Evolutionary conservation across 2,329 filamentous ascomycete species (phyloP).

Genomic region (Arthrobotrys conoides): DNA sequence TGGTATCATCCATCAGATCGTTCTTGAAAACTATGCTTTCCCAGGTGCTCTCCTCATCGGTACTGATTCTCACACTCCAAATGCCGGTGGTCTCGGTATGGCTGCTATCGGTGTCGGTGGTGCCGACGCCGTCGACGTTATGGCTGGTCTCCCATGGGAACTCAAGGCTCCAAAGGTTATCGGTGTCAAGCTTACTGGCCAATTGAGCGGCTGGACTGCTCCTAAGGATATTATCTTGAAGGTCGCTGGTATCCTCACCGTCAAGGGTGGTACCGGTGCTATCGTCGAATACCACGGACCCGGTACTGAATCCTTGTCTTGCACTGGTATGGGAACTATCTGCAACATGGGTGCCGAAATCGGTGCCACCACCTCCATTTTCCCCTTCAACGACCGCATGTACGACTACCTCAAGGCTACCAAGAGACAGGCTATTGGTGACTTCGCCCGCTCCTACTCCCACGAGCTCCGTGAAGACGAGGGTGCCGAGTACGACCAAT

Average conservation of each 20-base stretch:
- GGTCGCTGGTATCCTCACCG: constrained; percentile 95
- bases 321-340: constrained; percentile 90
- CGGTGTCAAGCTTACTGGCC: constrained; percentile 92
- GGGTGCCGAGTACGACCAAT: constrained; percentile 93
- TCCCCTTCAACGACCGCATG: constrained; percentile 99
- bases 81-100: constrained; percentile 96
- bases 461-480: constrained; percentile 88
- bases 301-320: constrained; percentile 80
- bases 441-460: constrained; percentile 87
- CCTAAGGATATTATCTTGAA: constrained; percentile 98
- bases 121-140: constrained; percentile 98
- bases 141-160: constrained; percentile 97
- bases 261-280: constrained; percentile 96
- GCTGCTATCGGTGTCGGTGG: constrained; percentile 95
- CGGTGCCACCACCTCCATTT: constrained; percentile 70
- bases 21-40: constrained; percentile 99
- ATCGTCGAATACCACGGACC: constrained; percentile 85
- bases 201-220: constrained; percentile 89
- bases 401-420: constrained; percentile 94
- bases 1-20: constrained; percentile 99
- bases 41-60: constrained; percentile 97
- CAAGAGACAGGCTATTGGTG: constrained; percentile 89
- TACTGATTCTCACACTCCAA: constrained; percentile 97
- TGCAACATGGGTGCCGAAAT: constrained; percentile 78
- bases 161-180: constrained; percentile 97